Base-by-base conservation (phyloP, 768 basidiomycete genomes). In the Obba rivulosa region DNA sequence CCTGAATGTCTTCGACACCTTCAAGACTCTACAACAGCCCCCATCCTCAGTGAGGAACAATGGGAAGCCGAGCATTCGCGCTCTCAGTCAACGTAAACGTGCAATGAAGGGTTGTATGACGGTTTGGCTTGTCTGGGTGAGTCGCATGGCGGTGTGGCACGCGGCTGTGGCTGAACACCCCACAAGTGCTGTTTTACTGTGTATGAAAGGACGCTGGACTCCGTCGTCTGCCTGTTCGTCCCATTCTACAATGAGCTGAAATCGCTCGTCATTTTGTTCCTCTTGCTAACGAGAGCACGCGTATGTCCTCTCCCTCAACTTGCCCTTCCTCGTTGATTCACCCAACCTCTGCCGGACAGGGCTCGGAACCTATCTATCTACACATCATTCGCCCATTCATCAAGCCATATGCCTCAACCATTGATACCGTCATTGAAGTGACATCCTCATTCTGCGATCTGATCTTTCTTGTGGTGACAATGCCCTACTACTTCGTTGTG, bases 201-300 rank as follows among this genome's bases (percentile, higher is more conserved):
- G 23, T 85, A 87, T 52, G 90, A 92, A 64, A 74, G 80, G 37
- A 71, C 78, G 18, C 62, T 78, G 20, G 91, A 92, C 63, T 66
- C 68, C 31, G 60, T 87, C 45, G 66, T 90, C 47, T 78, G 78
- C 56, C 66, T 91, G 23, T 78, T 92, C 52, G 73, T 89, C 28
- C 90, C 90, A 20, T 92, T 92, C 62, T 91, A 92, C 65, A 79
- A 81, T 57, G 86, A 91, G 68, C 70, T 89, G 67, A 92, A 92
- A 67, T 78, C 82, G 5, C 57, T 90, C 37, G 70, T 77, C 21
- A 71, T 91, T 7, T 60, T 92, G 8, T 91, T 90, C 62, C 77
- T 91, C 43, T 71, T 92, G 21, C 55, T 89, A 34, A 86, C 87
- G 50, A 81, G 89, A 45, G 80, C 89, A 50, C 72, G 83, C 65